Conservation (phyloP, 805 yeast species). For the Sugiyamaella marilandica region DNA sequence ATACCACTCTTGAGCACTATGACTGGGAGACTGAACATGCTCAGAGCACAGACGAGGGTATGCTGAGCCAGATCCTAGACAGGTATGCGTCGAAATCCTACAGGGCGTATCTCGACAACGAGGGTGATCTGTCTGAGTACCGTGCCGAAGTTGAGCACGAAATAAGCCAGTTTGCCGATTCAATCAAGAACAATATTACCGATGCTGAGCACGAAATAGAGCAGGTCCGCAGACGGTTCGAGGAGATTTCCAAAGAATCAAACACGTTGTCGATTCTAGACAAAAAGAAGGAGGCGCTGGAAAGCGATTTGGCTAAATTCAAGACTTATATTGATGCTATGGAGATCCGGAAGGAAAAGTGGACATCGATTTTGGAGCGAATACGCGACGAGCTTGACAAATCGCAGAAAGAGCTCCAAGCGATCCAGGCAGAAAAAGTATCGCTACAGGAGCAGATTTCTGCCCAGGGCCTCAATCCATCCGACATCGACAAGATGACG, state of each 20-base stretch:
- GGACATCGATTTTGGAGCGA: slow-evolving; percentile 57
- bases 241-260: slow-evolving; percentile 41
- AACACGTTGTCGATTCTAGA: slow-evolving; percentile 47
- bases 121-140: slow-evolving; percentile 56
- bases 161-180: slow-evolving; percentile 47
- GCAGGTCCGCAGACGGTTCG: slow-evolving; percentile 37
- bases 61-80: slow-evolving; percentile 48
- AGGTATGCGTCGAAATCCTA: slow-evolving; percentile 64
- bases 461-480: slow-evolving; percentile 55
- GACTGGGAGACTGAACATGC: slow-evolving; percentile 35
- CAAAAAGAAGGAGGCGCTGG: slow-evolving; percentile 57
- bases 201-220: slow-evolving; percentile 40
- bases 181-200: slow-evolving; percentile 45
- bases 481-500: slow-evolving; percentile 59
- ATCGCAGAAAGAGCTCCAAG: slow-evolving; percentile 40
- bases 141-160: slow-evolving; percentile 53
- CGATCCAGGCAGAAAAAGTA: slow-evolving; percentile 37
- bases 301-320: slow-evolving; percentile 65
- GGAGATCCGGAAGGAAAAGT: slow-evolving; percentile 57
- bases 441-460: slow-evolving; percentile 43
- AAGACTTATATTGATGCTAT: slow-evolving; percentile 65
- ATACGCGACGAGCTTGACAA: slow-evolving; percentile 50
- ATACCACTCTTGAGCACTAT: slow-evolving; percentile 39
- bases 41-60: slow-evolving; percentile 38
- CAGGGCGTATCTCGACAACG: slow-evolving; percentile 56